Percentiles rank a stretch among this genome's conserved stretches.
Conservation (phyloP, 1,284 basidiomycete species). For the Papiliotrema flavescens region DNA sequence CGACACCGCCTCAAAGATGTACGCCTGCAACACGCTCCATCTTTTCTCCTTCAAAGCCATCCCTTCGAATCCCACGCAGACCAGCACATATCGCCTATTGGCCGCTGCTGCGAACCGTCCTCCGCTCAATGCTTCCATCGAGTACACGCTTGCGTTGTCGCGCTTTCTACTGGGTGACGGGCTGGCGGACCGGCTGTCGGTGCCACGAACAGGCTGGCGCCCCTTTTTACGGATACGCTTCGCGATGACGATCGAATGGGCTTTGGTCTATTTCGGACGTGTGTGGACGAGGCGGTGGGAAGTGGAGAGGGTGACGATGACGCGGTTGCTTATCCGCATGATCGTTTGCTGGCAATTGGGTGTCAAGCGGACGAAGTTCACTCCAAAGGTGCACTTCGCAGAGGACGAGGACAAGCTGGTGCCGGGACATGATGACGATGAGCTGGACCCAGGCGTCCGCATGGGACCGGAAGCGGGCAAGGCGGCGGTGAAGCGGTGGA, state of each 20-base stretch:
- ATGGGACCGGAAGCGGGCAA: slow-evolving; percentile 22
- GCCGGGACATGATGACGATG: slow-evolving; percentile 16
- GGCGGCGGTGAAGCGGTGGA: slow-evolving; percentile 17
- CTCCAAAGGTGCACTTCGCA: slow-evolving; percentile 17
- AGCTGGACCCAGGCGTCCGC: slow-evolving; percentile 17
- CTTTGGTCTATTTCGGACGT: slow-evolving; percentile 11
- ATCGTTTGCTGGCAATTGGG: slow-evolving; percentile 26
- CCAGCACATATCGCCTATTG: slow-evolving; percentile 20
- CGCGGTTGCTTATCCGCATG: slow-evolving; percentile 18
- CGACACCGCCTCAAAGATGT: slow-evolving; percentile 19
- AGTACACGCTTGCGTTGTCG: slow-evolving; percentile 15
- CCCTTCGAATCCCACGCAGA: slow-evolving; percentile 7
- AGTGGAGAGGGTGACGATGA: slow-evolving; percentile 15
- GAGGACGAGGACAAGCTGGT: slow-evolving; percentile 3
- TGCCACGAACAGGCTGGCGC: slow-evolving; percentile 7
- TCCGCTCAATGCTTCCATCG: slow-evolving; percentile 11
- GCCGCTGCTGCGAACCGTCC: slow-evolving; percentile 13
- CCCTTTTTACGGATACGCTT: background rate
- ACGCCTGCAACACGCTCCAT: slow-evolving; percentile 22
- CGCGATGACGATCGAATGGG: slow-evolving; percentile 3
- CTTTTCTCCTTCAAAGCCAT: slow-evolving; percentile 12
- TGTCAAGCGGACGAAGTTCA: slow-evolving; percentile 19
- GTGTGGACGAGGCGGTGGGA: slow-evolving; percentile 16
- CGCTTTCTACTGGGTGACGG: slow-evolving; percentile 20
- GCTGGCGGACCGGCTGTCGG: slow-evolving; percentile 15